Evolutionary conservation across 2,329 filamentous ascomycete genomes (phyloP).

Genomic region (Oidium heveae): DNA sequence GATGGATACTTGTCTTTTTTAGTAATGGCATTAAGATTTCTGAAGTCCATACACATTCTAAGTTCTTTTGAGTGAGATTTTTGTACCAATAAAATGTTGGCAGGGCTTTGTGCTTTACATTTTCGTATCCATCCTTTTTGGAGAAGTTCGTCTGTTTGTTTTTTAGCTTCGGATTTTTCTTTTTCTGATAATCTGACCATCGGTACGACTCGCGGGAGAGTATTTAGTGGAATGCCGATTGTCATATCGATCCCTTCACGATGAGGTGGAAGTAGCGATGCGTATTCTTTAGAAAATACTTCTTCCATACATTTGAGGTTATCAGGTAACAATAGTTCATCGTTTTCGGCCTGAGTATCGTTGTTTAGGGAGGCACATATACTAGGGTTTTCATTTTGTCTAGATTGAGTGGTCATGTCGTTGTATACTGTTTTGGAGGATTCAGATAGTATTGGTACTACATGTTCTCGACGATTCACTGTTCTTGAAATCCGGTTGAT

Average conservation of each 20-base stretch:
- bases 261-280: background rate
- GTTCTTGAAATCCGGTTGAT: background rate
- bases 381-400: background rate
- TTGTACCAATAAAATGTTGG: background rate
- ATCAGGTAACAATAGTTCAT: background rate
- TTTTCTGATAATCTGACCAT: background rate
- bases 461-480: background rate
- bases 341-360: background rate
- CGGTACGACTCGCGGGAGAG: background rate
- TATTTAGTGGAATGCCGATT: background rate
- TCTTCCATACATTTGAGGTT: background rate
- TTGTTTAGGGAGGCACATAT: background rate
- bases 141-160: background rate
- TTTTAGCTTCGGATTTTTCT: background rate
- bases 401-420: background rate
- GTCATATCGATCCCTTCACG: background rate
- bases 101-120: background rate
- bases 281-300: background rate
- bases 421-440: background rate
- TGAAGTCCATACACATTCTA: background rate
- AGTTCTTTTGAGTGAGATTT: slow-evolving; percentile 1
- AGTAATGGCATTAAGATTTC: too few species aligned
- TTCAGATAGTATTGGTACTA: background rate
- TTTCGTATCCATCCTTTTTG: background rate
- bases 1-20: slow-evolving; percentile 1